Conservation (phyloP, 2,329 filamentous ascomycete species). For the Hypoxylon sp. region DNA sequence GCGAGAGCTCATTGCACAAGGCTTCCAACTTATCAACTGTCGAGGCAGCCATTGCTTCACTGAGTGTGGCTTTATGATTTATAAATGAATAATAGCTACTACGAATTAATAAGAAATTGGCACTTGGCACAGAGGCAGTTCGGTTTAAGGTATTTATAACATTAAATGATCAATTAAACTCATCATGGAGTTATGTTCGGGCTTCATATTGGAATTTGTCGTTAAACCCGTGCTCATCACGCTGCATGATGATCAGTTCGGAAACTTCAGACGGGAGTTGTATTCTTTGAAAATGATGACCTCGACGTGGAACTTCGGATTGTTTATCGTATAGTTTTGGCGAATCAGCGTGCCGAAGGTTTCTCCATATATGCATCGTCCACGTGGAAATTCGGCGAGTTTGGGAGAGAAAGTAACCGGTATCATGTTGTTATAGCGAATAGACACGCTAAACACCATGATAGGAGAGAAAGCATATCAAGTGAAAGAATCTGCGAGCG, state of each 20-base stretch:
- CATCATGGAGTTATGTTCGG: not conserved
- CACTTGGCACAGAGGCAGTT: not conserved
- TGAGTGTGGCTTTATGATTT: not conserved
- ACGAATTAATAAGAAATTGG: not conserved
- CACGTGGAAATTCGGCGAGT: not conserved
- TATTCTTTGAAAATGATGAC: not conserved
- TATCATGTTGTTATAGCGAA: not conserved
- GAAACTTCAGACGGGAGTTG: not conserved
- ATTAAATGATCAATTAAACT: not conserved
- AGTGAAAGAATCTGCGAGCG: not conserved
- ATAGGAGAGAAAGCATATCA: not conserved
- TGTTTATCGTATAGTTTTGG: not conserved
- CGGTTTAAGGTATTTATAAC: not conserved
- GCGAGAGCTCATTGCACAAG: constrained; percentile 30
- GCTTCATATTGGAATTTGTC: not conserved
- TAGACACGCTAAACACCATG: not conserved
- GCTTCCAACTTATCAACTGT: constrained; percentile 20
- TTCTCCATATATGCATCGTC: not conserved
- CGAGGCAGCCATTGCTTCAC: constrained; percentile 6
- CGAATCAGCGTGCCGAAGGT: not conserved
- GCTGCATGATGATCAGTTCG: not conserved
- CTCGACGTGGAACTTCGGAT: not conserved
- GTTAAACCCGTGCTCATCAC: not conserved
- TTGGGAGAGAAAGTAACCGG: not conserved
- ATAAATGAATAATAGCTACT: not conserved